These are phyloP conservation scores for Gonapodya prolifera DNA, from an alignment of 192 early-diverging fungal genomes.

Conservation along the genomic window DNA sequence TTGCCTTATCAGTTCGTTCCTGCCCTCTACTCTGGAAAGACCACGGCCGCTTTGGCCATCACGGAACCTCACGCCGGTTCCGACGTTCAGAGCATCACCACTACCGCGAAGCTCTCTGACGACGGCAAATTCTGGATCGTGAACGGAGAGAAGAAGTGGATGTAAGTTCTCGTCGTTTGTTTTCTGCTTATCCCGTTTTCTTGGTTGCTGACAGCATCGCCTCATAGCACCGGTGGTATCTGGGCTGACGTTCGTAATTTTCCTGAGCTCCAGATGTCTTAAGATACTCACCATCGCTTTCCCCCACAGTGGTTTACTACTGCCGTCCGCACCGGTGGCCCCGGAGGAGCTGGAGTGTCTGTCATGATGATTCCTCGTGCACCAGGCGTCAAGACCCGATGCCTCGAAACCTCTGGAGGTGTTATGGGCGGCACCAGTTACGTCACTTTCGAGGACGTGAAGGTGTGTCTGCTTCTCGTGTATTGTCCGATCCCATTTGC, in stretches of 20 bases:
- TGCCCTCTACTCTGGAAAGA: not conserved
- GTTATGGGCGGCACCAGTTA: slow-evolving; percentile 1
- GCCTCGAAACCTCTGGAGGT: not conserved
- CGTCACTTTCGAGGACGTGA: not conserved
- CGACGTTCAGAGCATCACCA: not conserved
- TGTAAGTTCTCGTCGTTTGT: too few relatives aligned
- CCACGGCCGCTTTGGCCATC: not conserved
- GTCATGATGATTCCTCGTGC: not conserved
- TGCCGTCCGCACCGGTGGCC: not conserved
- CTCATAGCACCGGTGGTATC: not conserved
- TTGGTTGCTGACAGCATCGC: too few relatives aligned
- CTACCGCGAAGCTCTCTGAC: not conserved
- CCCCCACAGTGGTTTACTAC: too few relatives aligned
- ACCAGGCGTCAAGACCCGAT: not conserved
- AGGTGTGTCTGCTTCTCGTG: too few relatives aligned
- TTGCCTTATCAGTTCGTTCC: too few relatives aligned
- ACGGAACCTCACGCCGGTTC: not conserved
- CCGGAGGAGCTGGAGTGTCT: not conserved
- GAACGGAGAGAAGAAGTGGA: not conserved
- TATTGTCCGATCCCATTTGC: too few relatives aligned
- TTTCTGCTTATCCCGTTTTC: too few relatives aligned
- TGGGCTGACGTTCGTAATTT: too few relatives aligned
- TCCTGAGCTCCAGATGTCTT: too few relatives aligned
- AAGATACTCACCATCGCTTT: too few relatives aligned
- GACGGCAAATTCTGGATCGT: not conserved